A percentile compares a stretch with the other conserved stretches of the same genome.
phyloP scores from a whole-genome alignment of 352 stramenopile species.

The Elongisporangium anandrum region DNA sequence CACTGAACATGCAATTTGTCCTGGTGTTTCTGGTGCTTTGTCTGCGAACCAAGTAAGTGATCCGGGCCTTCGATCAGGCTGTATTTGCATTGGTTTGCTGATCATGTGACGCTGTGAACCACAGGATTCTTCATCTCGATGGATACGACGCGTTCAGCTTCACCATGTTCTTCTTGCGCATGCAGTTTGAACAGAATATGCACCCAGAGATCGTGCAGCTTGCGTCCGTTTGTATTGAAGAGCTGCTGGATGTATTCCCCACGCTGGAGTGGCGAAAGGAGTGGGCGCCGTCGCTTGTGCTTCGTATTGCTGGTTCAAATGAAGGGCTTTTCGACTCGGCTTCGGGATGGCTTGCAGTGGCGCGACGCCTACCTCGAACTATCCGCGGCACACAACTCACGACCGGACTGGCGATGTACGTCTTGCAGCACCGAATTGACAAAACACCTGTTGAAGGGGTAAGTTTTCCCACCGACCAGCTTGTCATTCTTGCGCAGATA shows the following conservation, averaged over 20 bases:
- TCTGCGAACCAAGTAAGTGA: constrained; percentile 48
- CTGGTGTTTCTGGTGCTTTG: constrained; percentile 73
- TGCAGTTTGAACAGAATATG: constrained; percentile 79
- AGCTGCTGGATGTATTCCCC: constrained; percentile 72
- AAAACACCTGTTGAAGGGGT: constrained; percentile 41
- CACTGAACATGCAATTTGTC: constrained; percentile 79
- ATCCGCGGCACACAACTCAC: constrained; percentile 71
- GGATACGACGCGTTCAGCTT: constrained; percentile 81
- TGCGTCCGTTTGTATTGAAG: constrained; percentile 74
- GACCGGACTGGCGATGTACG: constrained; percentile 70
- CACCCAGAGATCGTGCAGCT: constrained; percentile 75
- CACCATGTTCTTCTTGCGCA: constrained; percentile 83
- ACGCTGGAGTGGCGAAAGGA: constrained; percentile 64
- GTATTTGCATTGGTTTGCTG: constrained; percentile 2
- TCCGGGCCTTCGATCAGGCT: constrained; percentile 1
- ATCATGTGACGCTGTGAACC: neutral
- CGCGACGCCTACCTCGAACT: constrained; percentile 65
- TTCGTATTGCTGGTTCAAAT: constrained; percentile 67
- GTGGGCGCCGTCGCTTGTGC: constrained; percentile 68
- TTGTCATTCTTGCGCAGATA: constrained; percentile 3
- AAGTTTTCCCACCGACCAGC: constrained; percentile 7
- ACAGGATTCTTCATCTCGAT: constrained; percentile 42
- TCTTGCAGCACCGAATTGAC: constrained; percentile 79
- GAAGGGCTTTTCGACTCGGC: constrained; percentile 81
- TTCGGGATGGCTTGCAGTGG: constrained; percentile 67